Conservation (phyloP, 2,329 filamentous ascomycete species). For the Fusarium stilboides region DNA sequence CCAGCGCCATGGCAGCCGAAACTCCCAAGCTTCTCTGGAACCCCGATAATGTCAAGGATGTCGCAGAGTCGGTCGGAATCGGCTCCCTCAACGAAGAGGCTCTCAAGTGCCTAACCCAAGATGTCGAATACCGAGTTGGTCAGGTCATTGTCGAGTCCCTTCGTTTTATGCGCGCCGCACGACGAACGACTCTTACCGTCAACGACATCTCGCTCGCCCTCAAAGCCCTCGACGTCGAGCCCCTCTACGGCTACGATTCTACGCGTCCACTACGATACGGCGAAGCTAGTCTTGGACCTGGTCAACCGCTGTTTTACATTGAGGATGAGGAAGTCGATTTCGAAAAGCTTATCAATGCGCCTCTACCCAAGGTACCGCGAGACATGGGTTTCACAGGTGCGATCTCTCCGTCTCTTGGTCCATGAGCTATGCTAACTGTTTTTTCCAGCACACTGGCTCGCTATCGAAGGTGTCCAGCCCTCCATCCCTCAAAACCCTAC, state of each 20-base stretch:
- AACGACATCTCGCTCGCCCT: conserved; percentile 92
- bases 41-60: conserved; percentile 93
- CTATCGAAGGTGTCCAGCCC: conserved; percentile 96
- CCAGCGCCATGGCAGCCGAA: conserved; percentile 56
- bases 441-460: conserved; percentile 88
- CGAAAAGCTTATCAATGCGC: conserved; percentile 97
- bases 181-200: conserved; percentile 88
- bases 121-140: conserved; percentile 94
- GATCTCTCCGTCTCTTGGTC: conserved; percentile 36
- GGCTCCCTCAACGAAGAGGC: conserved; percentile 86
- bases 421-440: conserved; percentile 31
- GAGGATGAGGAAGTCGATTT: conserved; percentile 99
- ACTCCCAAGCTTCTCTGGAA: conserved; percentile 85
- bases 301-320: conserved; percentile 95
- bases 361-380: conserved; percentile 92
- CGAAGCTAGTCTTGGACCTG: conserved; percentile 92
- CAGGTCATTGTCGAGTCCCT: conserved; percentile 95
- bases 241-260: conserved; percentile 95
- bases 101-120: conserved; percentile 87
- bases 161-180: conserved; percentile 94
- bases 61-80: conserved; percentile 96
- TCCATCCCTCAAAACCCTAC: conserved; percentile 97
- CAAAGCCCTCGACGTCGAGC: conserved; percentile 90
- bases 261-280: conserved; percentile 91
- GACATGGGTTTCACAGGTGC: conserved; percentile 92